These are phyloP conservation scores for Nakazawaea laoshanensis DNA, from an alignment of 805 yeast species.

Conservation along the genomic window DNA sequence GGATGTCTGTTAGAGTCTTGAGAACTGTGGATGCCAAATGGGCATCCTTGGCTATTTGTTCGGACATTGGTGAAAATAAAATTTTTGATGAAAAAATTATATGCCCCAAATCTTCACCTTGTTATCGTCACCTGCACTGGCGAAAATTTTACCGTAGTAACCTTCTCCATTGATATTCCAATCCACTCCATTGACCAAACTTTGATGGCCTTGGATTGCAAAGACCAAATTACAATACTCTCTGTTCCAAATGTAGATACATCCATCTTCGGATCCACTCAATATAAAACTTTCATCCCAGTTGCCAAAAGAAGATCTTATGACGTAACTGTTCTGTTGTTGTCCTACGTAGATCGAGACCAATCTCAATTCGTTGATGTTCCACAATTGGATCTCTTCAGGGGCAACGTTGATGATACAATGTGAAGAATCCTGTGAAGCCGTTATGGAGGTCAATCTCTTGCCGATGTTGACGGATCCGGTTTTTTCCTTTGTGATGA, in stretches of 20 bases:
- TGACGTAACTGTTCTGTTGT: slow-evolving; percentile 57
- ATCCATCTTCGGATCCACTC: slow-evolving; percentile 82
- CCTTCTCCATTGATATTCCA: slow-evolving; percentile 41
- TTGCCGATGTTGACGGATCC: slow-evolving; percentile 45
- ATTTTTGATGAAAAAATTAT: no score
- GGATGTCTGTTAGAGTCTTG: slow-evolving; percentile 66
- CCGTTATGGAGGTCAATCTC: slow-evolving; percentile 55
- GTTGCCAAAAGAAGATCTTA: slow-evolving; percentile 74
- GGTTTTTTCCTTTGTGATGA: slow-evolving; percentile 28
- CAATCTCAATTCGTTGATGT: slow-evolving; percentile 47
- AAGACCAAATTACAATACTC: slow-evolving; percentile 59
- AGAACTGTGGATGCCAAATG: slow-evolving; percentile 76
- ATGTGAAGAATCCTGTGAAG: slow-evolving; percentile 47
- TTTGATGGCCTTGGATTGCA: slow-evolving; percentile 53
- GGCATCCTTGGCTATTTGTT: slow-evolving; percentile 72
- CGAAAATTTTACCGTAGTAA: slow-evolving; percentile 37
- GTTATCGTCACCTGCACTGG: slow-evolving; percentile 80
- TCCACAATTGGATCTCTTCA: slow-evolving; percentile 79
- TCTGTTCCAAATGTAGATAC: slow-evolving; percentile 71
- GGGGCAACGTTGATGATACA: slow-evolving; percentile 60
- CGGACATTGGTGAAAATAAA: no score
- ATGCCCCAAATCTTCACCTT: slow-evolving; percentile 59
- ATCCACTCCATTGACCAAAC: slow-evolving; percentile 68
- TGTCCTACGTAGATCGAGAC: slow-evolving; percentile 65
- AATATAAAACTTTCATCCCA: slow-evolving; percentile 58